Base-by-base conservation (phyloP, 2,329 filamentous ascomycete species). In the Macrophomina tecta region DNA sequence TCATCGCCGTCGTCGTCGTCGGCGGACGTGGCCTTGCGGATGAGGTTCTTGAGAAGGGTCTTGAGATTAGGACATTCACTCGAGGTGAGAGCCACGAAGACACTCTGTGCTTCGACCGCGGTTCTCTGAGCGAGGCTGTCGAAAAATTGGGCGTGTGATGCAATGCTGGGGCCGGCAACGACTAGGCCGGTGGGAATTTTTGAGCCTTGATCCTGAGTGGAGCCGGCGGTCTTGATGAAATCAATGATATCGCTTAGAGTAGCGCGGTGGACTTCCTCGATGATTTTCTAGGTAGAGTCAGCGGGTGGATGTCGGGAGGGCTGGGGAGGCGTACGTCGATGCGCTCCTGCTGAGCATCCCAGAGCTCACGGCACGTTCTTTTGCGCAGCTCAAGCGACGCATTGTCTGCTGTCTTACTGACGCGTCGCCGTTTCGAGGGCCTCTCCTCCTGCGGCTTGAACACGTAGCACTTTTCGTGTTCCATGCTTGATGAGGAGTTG, bases 141-240 rank as follows among this genome's bases (percentile, higher is more conserved):
- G 71, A 93, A 93, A n/a, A 94, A 83, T 12, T 91, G 82, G 49
- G 88, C 86, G 75, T 93, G 90, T 1, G 90, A 90, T 42, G 91
- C 89, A 71, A 93, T 90, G 70, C 92, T 93, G 7, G 92, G 90
- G 0, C 92, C 92, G 8, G 91, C 91, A 67, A 92, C 86, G 71
- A 94, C 88, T 70, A 94, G 89, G 2, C 87, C 90, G 7, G 90
- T 86, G 0, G 90, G 88, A 46, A 92, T 85, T 74, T 85, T 86
- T 56, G 81, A 79, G 40, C 60, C 9, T 52, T 73, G 66, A 68
- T 73, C 69, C 36, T 72, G 69, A 56, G 69, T 70, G 55, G 68
- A 45, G 14, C 69, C 68, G 28, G 74, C 71, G 16, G 72, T 69
- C 7, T 77, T 74, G 32, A 83, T 72, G 68, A 83, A 84, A 6